Evolutionary conservation across 1,284 basidiomycete genomes (phyloP).

Genomic region (Apiotrichum porosum): DNA sequence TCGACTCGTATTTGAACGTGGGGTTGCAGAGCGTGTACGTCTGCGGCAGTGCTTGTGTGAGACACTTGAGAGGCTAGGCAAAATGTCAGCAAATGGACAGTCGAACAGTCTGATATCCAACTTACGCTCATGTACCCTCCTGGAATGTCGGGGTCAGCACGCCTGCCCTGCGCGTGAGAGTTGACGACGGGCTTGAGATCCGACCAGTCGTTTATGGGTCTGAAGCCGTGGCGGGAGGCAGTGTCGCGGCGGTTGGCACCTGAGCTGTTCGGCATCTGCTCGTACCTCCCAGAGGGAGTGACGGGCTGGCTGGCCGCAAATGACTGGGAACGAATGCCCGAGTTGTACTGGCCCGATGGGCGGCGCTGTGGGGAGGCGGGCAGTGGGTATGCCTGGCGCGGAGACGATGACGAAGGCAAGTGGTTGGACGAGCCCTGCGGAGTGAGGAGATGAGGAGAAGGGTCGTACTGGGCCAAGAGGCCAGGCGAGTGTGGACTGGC

Average conservation of each 20-base stretch:
- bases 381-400: neutral
- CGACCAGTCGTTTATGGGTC: constrained; percentile 30
- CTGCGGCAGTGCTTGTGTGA: constrained; percentile 78
- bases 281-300: constrained; percentile 26
- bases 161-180: constrained; percentile 30
- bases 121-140: constrained; percentile 46
- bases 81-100: constrained; percentile 4
- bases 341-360: neutral
- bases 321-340: constrained; percentile 15
- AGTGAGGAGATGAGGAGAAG: constrained; percentile 19
- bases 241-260: constrained; percentile 1
- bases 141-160: constrained; percentile 42
- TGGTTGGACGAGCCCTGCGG: constrained; percentile 7
- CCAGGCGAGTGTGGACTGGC: constrained; percentile 32
- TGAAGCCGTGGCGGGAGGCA: constrained; percentile 32
- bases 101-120: constrained; percentile 4
- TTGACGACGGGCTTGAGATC: constrained; percentile 40
- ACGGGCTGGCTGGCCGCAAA: constrained; percentile 37
- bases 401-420: constrained; percentile 8
- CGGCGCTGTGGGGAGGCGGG: neutral
- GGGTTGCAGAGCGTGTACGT: constrained; percentile 91
- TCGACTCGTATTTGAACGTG: constrained; percentile 82
- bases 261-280: neutral
- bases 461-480: constrained; percentile 26
- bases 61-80: constrained; percentile 71